Evolutionary conservation across 257 asterid species (phyloP).

Genomic region (Mentha longifolia): DNA sequence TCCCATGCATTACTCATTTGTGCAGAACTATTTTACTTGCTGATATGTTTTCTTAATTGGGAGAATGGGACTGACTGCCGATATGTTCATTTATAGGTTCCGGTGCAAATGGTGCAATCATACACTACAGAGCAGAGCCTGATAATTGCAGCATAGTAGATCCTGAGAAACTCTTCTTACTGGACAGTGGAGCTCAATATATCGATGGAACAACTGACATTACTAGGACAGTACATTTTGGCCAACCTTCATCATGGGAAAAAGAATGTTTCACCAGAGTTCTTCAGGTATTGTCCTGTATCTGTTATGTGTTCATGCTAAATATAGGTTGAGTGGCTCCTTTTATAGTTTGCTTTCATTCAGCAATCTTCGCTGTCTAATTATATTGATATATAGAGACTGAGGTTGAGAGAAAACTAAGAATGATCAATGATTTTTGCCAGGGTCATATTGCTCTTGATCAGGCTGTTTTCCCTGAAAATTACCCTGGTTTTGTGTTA

Average conservation of each 20-base stretch:
- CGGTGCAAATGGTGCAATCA: conserved; percentile 98
- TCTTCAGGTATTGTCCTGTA: conserved; percentile 67
- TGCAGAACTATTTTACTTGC: neutral
- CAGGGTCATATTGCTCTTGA: conserved; percentile 99
- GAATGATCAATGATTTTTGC: conserved; percentile 27
- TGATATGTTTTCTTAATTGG: conserved; percentile 19
- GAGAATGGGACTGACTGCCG: conserved; percentile 28
- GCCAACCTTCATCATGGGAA: conserved; percentile 83
- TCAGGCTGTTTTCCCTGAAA: conserved; percentile 93
- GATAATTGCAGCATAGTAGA: conserved; percentile 75
- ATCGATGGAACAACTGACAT: conserved; percentile 96
- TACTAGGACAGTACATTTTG: conserved; percentile 94
- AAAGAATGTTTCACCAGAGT: conserved; percentile 95
- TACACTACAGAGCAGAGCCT: conserved; percentile 90
- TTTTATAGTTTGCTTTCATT: conserved; percentile 22
- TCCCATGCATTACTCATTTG: neutral
- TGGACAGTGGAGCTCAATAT: conserved; percentile 97
- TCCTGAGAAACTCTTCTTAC: conserved; percentile 75
- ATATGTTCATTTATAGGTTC: conserved; percentile 57
- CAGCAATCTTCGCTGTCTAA: conserved; percentile 14
- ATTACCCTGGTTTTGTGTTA: conserved; percentile 91
- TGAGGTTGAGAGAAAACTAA: conserved; percentile 20
- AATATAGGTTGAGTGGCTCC: neutral
- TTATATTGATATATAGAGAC: conserved; percentile 11
- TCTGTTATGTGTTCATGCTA: conserved; percentile 4